Base-by-base conservation (phyloP, 2,329 filamentous ascomycete genomes). In the Monilinia fructicola region DNA sequence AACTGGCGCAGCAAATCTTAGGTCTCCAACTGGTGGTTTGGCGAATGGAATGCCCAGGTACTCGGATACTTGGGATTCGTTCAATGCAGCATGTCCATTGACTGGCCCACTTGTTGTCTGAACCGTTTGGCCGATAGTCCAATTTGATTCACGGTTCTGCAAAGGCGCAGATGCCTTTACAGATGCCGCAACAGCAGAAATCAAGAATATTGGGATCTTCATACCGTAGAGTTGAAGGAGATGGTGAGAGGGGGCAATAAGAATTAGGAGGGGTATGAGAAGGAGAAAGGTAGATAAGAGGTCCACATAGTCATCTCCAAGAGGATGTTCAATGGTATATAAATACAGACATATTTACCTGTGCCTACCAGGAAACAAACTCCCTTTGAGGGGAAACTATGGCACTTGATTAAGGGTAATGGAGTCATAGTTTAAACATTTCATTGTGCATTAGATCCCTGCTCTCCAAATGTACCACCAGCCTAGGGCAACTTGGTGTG, bases 41-140 rank as follows among this genome's bases (percentile, higher is more conserved):
- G 76, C 79, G 69, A 79, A 80, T 9, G 77, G 78, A 61, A 81
- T 78, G 11, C 78, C 78, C 12, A 80, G 71, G 63, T 81, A 81
- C 44, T 73, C 73, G 1, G 74, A 74, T 9, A 76, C 74, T 2
- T 69, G 67, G 3, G 72, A 65, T 2, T 67, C 54, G 38, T 67
- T 69, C 4, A 58, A 67, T 12, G 69, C 72, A 54, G 73, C 68
- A 58, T 73, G 72, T 40, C 74, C 74, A 61, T 60, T 67, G 5
- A 76, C 72, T 21, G 70, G 68, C 4, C 74, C 74, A 54, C 73
- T 74, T 42, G 54, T 69, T 3, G 74, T 76, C n/a, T 71, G 48
- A 6, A 76, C 73, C 9, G 67, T 69, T 59, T 75, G 73, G 7
- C 74, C 74, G 2, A 75, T 48, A 1, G 71, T 73, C 72, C 72